Evolutionary conservation across 352 stramenopile genomes (phyloP).

Genomic region (Phytophthora hibernalis): DNA sequence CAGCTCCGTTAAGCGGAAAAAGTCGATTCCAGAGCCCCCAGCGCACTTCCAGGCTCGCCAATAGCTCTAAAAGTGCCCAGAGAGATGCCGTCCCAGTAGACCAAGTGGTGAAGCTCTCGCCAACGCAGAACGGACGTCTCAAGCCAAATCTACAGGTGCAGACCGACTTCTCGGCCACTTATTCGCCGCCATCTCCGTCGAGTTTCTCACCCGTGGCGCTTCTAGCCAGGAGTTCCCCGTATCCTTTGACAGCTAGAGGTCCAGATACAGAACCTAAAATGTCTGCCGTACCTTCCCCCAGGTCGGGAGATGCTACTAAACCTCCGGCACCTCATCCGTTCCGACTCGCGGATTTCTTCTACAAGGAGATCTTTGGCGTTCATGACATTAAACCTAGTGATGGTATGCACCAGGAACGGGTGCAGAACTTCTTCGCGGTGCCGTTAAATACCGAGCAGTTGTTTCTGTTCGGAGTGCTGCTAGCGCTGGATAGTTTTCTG

Average conservation of each 20-base stretch:
- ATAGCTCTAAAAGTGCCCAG: background rate
- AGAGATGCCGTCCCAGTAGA: background rate
- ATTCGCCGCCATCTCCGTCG: slow-evolving; percentile 23
- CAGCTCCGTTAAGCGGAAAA: slow-evolving; percentile 30
- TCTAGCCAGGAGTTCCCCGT: slow-evolving; percentile 36
- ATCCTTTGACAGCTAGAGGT: slow-evolving; percentile 22
- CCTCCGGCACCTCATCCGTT: slow-evolving; percentile 56
- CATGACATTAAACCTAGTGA: slow-evolving; percentile 83
- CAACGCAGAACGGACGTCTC: slow-evolving; percentile 12
- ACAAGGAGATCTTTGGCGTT: slow-evolving; percentile 87
- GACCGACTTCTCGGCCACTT: slow-evolving; percentile 38
- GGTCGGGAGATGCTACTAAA: slow-evolving; percentile 5
- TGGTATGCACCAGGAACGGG: slow-evolving; percentile 76
- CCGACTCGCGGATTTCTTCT: slow-evolving; percentile 79
- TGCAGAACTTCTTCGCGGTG: slow-evolving; percentile 85
- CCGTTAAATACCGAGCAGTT: slow-evolving; percentile 84
- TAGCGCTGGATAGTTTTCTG: slow-evolving; percentile 97
- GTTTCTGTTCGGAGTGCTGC: slow-evolving; percentile 94
- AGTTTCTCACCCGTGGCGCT: slow-evolving; percentile 34
- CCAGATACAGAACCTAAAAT: slow-evolving; percentile 18
- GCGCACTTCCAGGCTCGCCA: background rate
- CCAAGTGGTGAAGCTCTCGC: background rate
- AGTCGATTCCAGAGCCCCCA: slow-evolving; percentile 12
- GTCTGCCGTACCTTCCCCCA: slow-evolving; percentile 5
- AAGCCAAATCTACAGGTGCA: slow-evolving; percentile 42